Conservation (phyloP, 1,284 basidiomycete species). For the Trichosporon sp. region DNA sequence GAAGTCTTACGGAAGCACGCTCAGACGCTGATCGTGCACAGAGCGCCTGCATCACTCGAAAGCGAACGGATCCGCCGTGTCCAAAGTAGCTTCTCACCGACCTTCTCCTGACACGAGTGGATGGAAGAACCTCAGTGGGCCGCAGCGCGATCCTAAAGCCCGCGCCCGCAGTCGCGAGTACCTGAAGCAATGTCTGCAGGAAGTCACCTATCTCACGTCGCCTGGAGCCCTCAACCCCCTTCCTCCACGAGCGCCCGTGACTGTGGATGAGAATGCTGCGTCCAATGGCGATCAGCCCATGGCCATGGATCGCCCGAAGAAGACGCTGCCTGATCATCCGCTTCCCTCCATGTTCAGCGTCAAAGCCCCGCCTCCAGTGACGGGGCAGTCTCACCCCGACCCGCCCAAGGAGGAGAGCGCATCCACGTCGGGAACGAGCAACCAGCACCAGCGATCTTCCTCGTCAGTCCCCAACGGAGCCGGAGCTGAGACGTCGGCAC, state of each 20-base stretch:
- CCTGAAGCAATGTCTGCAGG: slow-evolving; percentile 96
- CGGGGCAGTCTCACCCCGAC: background rate
- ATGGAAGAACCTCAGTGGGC: slow-evolving; percentile 61
- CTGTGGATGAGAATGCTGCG: slow-evolving; percentile 20
- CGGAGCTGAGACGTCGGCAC: background rate
- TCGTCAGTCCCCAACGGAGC: slow-evolving; percentile 3
- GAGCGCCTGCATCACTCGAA: background rate
- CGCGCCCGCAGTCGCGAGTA: slow-evolving; percentile 92
- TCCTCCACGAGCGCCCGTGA: slow-evolving; percentile 63
- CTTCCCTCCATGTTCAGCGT: slow-evolving; percentile 17
- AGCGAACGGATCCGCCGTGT: background rate
- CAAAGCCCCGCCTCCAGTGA: background rate
- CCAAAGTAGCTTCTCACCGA: slow-evolving; percentile 13
- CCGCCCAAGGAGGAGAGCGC: background rate
- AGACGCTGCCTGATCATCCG: slow-evolving; percentile 34
- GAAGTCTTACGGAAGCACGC: background rate
- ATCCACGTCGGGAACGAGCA: background rate
- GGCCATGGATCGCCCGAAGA: slow-evolving; percentile 32
- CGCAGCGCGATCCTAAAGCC: slow-evolving; percentile 81
- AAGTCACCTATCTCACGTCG: slow-evolving; percentile 95
- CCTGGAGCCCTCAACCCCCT: slow-evolving; percentile 95
- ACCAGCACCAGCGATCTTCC: background rate
- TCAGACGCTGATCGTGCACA: slow-evolving; percentile 1
- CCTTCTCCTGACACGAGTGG: slow-evolving; percentile 35
- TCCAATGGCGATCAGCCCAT: slow-evolving; percentile 3